Evolutionary conservation across 176 grass and related monocot species (phyloP).

Genomic region (Triticum urartu): DNA sequence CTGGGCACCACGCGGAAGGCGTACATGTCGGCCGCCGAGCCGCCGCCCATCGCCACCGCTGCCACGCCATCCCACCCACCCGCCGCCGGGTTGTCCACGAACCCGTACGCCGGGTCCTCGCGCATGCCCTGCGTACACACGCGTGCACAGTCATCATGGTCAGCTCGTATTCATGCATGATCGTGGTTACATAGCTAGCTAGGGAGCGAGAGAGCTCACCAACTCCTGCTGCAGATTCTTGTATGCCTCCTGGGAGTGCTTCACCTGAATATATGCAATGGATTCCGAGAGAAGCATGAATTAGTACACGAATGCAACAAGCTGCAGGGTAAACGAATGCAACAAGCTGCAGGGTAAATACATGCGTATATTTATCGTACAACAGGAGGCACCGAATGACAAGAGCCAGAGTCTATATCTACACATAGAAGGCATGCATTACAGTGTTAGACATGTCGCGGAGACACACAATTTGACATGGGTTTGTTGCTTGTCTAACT

Average conservation of each 20-base stretch:
- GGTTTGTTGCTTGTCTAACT: not conserved
- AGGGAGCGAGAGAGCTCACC: slow-evolving; percentile 14
- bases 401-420: not conserved
- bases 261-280: slow-evolving; percentile 48
- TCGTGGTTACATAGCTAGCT: not conserved
- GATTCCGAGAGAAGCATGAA: not conserved
- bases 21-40: slow-evolving; percentile 57
- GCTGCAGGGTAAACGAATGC: not conserved
- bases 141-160: not conserved
- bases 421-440: not conserved
- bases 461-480: not conserved
- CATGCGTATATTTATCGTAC: not conserved
- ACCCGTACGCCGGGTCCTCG: slow-evolving; percentile 72
- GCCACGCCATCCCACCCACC: slow-evolving; percentile 42
- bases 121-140: slow-evolving; percentile 49
- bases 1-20: slow-evolving; percentile 78
- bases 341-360: not conserved
- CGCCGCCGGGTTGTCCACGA: slow-evolving; percentile 58
- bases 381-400: not conserved
- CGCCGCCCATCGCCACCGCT: slow-evolving; percentile 22
- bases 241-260: slow-evolving; percentile 78
- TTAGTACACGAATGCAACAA: not conserved
- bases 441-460: not conserved
- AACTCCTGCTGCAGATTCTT: slow-evolving; percentile 73
- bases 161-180: not conserved